phyloP scores from a whole-genome alignment of 805 yeast species.

The Pichia paraexigua region DNA sequence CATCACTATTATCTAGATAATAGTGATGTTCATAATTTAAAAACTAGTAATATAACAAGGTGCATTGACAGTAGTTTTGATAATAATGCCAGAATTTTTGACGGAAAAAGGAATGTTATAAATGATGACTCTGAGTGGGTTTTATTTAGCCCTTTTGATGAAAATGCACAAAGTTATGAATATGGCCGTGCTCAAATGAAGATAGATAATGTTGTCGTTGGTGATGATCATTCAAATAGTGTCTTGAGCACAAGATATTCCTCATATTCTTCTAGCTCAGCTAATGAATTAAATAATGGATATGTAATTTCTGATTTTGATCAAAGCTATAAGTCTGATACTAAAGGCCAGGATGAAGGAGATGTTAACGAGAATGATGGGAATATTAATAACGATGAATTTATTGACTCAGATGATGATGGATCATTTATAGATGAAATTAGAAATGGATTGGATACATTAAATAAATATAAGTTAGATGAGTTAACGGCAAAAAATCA shows the following conservation, averaged over 20 bases:
- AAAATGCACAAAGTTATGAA: background rate
- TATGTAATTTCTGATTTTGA: slow-evolving; percentile 15
- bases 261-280: background rate
- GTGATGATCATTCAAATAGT: background rate
- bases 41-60: background rate
- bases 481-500: background rate
- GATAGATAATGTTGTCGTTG: background rate
- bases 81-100: background rate
- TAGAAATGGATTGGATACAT: background rate
- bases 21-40: background rate
- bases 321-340: slow-evolving; percentile 5
- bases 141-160: slow-evolving; percentile 2
- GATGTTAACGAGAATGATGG: background rate
- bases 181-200: background rate
- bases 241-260: slow-evolving; percentile 6
- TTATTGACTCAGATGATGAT: slow-evolving; percentile 22
- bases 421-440: slow-evolving; percentile 1
- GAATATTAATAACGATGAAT: slow-evolving; percentile 22
- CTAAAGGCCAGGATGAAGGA: background rate
- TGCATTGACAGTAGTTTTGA: background rate
- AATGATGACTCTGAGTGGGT: slow-evolving; percentile 4
- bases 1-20: no score
- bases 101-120: background rate
- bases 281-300: slow-evolving; percentile 1
- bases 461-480: background rate